Percentiles rank a stretch among this genome's conserved stretches.
phyloP scores from a whole-genome alignment of 306 rosid genomes.

The Leucaena leucocephala region DNA sequence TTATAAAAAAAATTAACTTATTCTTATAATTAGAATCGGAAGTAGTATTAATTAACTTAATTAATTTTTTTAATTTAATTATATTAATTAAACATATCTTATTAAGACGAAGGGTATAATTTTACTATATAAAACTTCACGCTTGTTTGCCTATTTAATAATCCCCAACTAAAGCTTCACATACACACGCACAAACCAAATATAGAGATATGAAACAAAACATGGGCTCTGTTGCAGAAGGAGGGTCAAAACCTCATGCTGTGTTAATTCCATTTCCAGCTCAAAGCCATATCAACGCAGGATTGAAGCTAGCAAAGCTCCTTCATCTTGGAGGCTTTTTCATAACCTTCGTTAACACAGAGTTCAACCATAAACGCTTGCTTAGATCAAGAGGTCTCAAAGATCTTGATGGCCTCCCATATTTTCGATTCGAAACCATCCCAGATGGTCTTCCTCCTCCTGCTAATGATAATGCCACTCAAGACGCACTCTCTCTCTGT shows the following conservation, averaged over 20 bases:
- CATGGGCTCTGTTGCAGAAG: background rate
- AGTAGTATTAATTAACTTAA: too few relatives aligned
- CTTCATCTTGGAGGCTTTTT: conserved; percentile 29
- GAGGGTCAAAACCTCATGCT: background rate
- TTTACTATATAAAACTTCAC: background rate
- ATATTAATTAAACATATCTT: too few relatives aligned
- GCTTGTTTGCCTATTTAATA: background rate
- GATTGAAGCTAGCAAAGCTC: conserved; percentile 25
- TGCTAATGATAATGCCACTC: background rate
- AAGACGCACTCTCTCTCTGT: conserved; percentile 27
- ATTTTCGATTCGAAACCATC: background rate
- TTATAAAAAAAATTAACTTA: too few relatives aligned
- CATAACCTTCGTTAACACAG: conserved; percentile 30
- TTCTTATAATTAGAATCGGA: too few relatives aligned
- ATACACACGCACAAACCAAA: background rate
- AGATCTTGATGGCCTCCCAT: background rate
- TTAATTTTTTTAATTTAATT: too few relatives aligned
- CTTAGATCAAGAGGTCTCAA: conserved; percentile 19
- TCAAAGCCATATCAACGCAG: conserved; percentile 22
- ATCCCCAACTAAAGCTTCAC: background rate
- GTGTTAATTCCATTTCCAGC: conserved; percentile 17
- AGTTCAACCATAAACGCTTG: conserved; percentile 30
- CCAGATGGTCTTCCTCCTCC: conserved; percentile 18
- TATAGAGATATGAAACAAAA: background rate
- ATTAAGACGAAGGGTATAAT: too few relatives aligned